Evolutionary conservation across 495 filamentous ascomycete genomes (phyloP), one percentile per base, ranked within the genome.

Genomic region (Xylaria scruposa): DNA sequence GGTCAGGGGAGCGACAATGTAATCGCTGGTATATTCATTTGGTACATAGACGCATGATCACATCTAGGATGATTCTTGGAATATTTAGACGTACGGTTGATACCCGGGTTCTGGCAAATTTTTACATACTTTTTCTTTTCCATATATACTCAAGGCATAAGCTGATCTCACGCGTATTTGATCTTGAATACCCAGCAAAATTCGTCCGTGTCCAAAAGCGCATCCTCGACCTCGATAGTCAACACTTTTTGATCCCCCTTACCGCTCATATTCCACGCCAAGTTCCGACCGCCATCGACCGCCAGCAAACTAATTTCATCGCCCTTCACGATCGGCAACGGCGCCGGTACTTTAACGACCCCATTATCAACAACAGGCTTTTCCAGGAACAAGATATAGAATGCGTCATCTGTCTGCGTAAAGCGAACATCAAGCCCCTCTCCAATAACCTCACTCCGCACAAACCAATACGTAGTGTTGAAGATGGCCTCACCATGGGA

Each of bases 391-490:
- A 83, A 74, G 46, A 89, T 80, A 72, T 89, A 89, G 59, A 89
- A 89, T 1, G 88, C 87, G 58, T 85, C 81, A 44, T 76, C 62
- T 9, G 81, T 86, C 72, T 84, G 82, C 31, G 87, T 89, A 68
- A 88, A 90, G 31, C 88, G 72, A 0, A 89, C 77, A 38, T 83
- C 77, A 0, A 78, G 80, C 47, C 86, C 85, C 0, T 61, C 76
- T 4, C 24, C 40, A 19, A 38, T 0, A 1, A 76, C 63, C 68
- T 87, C 79, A 1, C 84, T 83, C 46, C 81, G 84, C 21, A 89
- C 78, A 73, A 86, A 85, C 86, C 87, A 89, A 70, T 89, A 89
- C 13, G 85, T 86, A 9, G 88, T 89, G 42, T 86, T 83, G 71
- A 84, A 89, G 19, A 89, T 81, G 2, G 86, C 85, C 70, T 89